These are phyloP conservation scores for Drechslerella stenobrocha DNA, from an alignment of 2,329 filamentous ascomycete genomes.

Conservation along the genomic window DNA sequence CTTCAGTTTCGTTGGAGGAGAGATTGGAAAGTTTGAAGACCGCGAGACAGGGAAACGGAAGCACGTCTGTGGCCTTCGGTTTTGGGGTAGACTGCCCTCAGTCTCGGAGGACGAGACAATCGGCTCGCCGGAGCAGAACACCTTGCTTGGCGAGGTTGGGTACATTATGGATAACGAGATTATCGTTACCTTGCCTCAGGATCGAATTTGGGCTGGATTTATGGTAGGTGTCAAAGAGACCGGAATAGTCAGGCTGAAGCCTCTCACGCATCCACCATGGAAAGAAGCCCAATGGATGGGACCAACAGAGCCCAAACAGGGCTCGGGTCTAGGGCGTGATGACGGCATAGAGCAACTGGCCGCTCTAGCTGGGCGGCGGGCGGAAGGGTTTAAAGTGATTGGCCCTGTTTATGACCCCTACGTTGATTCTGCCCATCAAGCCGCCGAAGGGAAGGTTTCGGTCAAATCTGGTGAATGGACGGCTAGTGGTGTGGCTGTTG, in stretches of 20 bases:
- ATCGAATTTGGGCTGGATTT: slow-evolving; percentile 40
- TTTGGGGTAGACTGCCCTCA: slow-evolving; percentile 30
- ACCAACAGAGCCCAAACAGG: slow-evolving; percentile 31
- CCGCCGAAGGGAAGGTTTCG: slow-evolving; percentile 25
- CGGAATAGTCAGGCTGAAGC: slow-evolving; percentile 45
- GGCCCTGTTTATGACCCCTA: slow-evolving; percentile 40
- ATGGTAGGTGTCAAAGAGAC: slow-evolving; percentile 45
- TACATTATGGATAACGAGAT: slow-evolving; percentile 39
- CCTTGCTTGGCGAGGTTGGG: slow-evolving; percentile 37
- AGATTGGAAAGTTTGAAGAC: slow-evolving; percentile 22
- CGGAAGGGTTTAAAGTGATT: slow-evolving; percentile 45
- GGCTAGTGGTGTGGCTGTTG: slow-evolving; percentile 35
- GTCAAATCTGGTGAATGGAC: slow-evolving; percentile 31
- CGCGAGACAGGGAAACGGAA: slow-evolving; percentile 25
- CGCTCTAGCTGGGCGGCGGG: slow-evolving; percentile 33
- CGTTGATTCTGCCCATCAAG: slow-evolving; percentile 28
- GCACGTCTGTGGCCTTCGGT: slow-evolving; percentile 38
- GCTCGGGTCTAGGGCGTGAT: slow-evolving; percentile 35
- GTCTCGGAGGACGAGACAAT: slow-evolving; percentile 21
- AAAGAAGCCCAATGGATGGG: slow-evolving; percentile 39
- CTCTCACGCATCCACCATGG: slow-evolving; percentile 43
- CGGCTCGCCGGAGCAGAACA: slow-evolving; percentile 5
- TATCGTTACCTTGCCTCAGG: slow-evolving; percentile 22
- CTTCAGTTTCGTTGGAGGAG: slow-evolving; percentile 40
- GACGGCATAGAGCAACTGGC: slow-evolving; percentile 33